Conservation (phyloP, 768 basidiomycete genomes). For the Heimioporus sp. region DNA sequence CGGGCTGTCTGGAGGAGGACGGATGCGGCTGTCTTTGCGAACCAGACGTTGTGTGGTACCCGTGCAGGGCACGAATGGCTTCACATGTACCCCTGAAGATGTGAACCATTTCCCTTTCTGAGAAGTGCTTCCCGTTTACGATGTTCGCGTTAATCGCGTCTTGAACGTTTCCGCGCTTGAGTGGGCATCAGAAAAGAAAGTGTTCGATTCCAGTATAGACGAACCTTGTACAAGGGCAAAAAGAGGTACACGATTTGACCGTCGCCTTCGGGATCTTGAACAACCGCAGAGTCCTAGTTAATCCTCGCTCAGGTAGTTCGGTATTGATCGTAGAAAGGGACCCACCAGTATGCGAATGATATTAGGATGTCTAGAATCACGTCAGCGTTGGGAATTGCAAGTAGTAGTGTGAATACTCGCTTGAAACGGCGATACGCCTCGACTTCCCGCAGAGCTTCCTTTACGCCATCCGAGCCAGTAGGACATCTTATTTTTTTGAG, state of each 20-base stretch:
- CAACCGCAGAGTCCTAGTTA: constrained; percentile 83
- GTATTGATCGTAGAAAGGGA: constrained; percentile 11
- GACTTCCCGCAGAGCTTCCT: constrained; percentile 85
- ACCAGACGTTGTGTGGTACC: constrained; percentile 57
- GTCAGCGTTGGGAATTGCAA: not conserved
- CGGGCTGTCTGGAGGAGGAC: constrained; percentile 10
- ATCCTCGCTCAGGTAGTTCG: not conserved
- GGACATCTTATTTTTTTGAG: constrained; percentile 97
- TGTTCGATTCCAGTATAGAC: constrained; percentile 6
- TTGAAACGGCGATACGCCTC: constrained; percentile 95
- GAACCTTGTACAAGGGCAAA: constrained; percentile 86
- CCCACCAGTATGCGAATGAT: constrained; percentile 89
- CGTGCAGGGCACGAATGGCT: constrained; percentile 93
- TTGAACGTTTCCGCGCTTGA: constrained; percentile 88
- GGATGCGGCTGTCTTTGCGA: constrained; percentile 21
- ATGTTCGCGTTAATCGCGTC: constrained; percentile 88
- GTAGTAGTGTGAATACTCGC: constrained; percentile 42
- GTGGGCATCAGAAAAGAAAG: not conserved
- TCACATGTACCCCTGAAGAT: constrained; percentile 94
- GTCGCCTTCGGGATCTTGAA: constrained; percentile 90
- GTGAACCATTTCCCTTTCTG: constrained; percentile 84
- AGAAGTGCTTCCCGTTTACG: constrained; percentile 77
- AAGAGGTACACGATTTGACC: constrained; percentile 97
- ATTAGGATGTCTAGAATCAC: constrained; percentile 74
- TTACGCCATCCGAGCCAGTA: constrained; percentile 82